These are phyloP conservation scores for Leishmania braziliensis DNA, from an alignment of 208 protist species.

Conservation along the genomic window DNA sequence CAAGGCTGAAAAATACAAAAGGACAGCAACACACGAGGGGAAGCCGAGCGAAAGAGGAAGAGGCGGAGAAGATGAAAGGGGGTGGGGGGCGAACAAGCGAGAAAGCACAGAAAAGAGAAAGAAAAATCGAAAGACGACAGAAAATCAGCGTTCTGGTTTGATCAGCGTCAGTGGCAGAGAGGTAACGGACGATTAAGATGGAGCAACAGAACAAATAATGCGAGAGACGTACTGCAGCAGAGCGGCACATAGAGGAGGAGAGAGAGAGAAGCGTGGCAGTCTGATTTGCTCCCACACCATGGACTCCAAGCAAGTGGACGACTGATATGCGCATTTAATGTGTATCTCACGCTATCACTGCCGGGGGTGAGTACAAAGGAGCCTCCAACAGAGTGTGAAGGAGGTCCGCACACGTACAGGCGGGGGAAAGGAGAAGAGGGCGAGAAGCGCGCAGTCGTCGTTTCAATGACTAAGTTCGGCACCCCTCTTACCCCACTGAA, in stretches of 20 bases:
- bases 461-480: background rate
- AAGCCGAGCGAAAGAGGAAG: background rate
- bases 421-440: background rate
- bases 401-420: background rate
- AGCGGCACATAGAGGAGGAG: background rate
- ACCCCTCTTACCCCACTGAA: background rate
- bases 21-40: background rate
- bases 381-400: background rate
- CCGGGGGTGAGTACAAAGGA: background rate
- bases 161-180: background rate
- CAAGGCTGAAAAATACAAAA: constrained; percentile 24
- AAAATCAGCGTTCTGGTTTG: background rate
- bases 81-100: background rate
- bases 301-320: background rate
- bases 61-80: background rate
- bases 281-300: background rate
- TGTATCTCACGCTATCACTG: background rate
- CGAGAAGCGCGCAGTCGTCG: background rate
- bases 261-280: background rate
- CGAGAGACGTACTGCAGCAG: background rate
- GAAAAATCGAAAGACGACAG: background rate
- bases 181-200: background rate
- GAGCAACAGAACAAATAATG: background rate
- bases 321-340: background rate
- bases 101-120: background rate